Evolutionary conservation across 306 rosid genomes (phyloP).

Genomic region (Rubus idaeus): DNA sequence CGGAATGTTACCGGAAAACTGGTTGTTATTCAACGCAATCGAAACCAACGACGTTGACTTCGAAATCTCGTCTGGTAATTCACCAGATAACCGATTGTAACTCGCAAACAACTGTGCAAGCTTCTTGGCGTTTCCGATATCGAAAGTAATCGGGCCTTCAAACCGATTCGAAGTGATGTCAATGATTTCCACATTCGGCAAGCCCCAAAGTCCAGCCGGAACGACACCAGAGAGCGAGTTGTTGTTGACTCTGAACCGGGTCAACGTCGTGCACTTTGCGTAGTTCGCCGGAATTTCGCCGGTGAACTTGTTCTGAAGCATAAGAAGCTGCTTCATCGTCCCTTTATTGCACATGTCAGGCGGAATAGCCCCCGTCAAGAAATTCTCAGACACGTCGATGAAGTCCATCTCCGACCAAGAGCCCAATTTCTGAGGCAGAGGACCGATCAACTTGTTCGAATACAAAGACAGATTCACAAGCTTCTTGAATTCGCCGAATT

Average conservation of each 20-base stretch:
- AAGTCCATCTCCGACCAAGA: conserved; percentile 52
- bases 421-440: conserved; percentile 69
- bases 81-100: conserved; percentile 57
- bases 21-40: conserved; percentile 54
- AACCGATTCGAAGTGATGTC: conserved; percentile 57
- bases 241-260: conserved; percentile 59
- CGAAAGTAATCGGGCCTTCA: conserved; percentile 56
- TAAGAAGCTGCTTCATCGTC: conserved; percentile 42
- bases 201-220: conserved; percentile 75
- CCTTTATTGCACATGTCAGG: conserved; percentile 79
- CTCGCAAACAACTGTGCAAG: conserved; percentile 41
- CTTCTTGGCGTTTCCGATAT: conserved; percentile 53
- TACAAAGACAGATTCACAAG: conserved; percentile 61
- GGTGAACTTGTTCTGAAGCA: conserved; percentile 74
- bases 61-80: conserved; percentile 59
- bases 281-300: conserved; percentile 74
- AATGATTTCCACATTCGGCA: conserved; percentile 52
- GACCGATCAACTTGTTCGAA: conserved; percentile 57
- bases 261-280: conserved; percentile 44
- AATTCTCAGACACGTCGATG: conserved; percentile 83
- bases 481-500: conserved; percentile 67
- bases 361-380: conserved; percentile 69
- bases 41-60: conserved; percentile 48
- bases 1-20: conserved; percentile 58
- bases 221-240: conserved; percentile 74